Conservation (phyloP, 768 basidiomycete species). For the Pleurotus djamor region DNA sequence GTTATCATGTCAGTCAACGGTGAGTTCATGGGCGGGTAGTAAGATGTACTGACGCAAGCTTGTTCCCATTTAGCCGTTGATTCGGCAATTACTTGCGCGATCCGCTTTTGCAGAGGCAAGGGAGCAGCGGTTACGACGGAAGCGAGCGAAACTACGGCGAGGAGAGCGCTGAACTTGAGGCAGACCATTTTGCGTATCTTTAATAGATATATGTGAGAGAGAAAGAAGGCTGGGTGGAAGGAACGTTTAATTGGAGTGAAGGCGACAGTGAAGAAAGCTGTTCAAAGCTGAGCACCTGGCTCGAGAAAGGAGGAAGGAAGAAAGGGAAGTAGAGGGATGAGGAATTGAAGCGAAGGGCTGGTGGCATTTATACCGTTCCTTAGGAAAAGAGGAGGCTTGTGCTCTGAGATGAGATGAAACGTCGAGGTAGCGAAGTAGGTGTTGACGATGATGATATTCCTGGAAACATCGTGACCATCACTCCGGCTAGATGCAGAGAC, state of each 20-base stretch:
- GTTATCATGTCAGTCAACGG: not conserved
- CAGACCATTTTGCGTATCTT: not conserved
- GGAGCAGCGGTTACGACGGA: slow-evolving; percentile 24
- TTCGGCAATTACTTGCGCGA: slow-evolving; percentile 45
- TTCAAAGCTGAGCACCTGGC: no score
- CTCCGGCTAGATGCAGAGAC: no score
- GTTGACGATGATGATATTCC: no score
- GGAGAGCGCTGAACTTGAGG: slow-evolving; percentile 18
- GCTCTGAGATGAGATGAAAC: no score
- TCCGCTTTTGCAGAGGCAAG: slow-evolving; percentile 41
- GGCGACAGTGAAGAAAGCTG: no score
- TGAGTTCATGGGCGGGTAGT: not conserved
- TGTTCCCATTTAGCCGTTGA: slow-evolving; percentile 48
- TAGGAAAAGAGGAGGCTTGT: no score
- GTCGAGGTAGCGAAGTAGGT: no score
- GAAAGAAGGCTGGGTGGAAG: not conserved
- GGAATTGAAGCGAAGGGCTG: no score
- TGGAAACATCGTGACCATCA: no score
- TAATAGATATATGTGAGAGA: not conserved
- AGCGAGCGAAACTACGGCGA: slow-evolving; percentile 21
- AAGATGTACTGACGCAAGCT: slow-evolving; percentile 43
- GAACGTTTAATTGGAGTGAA: not conserved
- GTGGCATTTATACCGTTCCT: no score
- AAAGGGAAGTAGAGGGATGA: no score
- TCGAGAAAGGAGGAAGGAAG: no score